Evolutionary conservation across 2,329 filamentous ascomycete genomes (phyloP), one percentile per base, ranked within the genome.

Genomic region (Epichloe baconii): DNA sequence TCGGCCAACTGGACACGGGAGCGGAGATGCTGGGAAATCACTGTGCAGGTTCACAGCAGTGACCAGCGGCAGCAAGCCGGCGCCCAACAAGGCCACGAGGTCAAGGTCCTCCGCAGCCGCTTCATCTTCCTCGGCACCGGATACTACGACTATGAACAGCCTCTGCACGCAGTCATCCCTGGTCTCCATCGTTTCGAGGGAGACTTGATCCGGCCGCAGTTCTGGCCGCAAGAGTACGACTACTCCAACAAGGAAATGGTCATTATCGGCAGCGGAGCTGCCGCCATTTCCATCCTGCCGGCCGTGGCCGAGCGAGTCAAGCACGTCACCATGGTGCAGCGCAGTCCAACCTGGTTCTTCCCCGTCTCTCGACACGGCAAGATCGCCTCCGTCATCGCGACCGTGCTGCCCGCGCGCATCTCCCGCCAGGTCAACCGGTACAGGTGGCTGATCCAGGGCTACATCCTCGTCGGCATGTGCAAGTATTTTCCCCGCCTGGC

Each of bases 121-220:
- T 60, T 74, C 78, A n/a, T 76, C 72, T 57, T 80, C 68, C 56
- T 84, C 70, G 15, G 82, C 4, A 70, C 68, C 0, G 69, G 83
- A 0, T 87, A 86, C 64, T 87, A 85, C 65, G 76, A 85, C 64
- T 86, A 86, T 61, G 63, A 80, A 7, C 66, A 73, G n/a, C 79
- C 82, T 0, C 66, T 85, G 19, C 59, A 75, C 47, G 66, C 76
- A 0, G 59, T 65, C 0, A 85, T 71, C 5, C 67, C 67, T 37
- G 69, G 70, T 5, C 60, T 71, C n/a, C 56, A 63, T 0, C 58
- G 55, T n/a, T 71, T 71, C 38, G 17, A 60, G 10, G 71, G 69
- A 44, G 59, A 53, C 40, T 68, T 80, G 14, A 70, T 86, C 2
- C 84, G 88, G 55, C 84, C 85, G 1, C 85, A 88, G 58, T 87